phyloP scores from a whole-genome alignment of 2,329 filamentous ascomycete genomes.

The Aspergillus chevalieri region DNA sequence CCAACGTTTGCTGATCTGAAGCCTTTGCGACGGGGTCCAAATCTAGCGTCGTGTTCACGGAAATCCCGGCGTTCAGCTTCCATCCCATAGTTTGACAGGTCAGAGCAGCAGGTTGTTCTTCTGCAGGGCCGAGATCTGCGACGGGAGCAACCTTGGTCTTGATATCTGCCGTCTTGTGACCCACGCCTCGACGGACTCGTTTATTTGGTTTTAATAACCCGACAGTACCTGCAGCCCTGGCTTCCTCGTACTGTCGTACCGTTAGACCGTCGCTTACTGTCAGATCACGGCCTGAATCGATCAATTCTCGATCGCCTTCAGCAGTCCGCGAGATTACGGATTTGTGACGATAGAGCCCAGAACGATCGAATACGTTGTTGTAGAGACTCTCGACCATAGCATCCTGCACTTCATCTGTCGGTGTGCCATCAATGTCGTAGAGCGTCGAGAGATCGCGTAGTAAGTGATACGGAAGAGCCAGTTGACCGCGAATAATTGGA shows the following conservation, averaged over 20 bases:
- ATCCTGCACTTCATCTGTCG: constrained; percentile 74
- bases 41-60: constrained; percentile 62
- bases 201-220: constrained; percentile 38
- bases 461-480: constrained; percentile 78
- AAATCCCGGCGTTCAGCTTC: constrained; percentile 60
- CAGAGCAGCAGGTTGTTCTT: constrained; percentile 65
- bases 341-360: constrained; percentile 84
- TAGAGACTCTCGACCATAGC: constrained; percentile 83
- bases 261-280: constrained; percentile 63
- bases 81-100: constrained; percentile 80
- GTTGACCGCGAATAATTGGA: constrained; percentile 80
- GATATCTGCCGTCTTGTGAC: constrained; percentile 47
- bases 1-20: constrained; percentile 65
- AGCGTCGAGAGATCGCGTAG: constrained; percentile 76
- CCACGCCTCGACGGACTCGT: constrained; percentile 39
- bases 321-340: constrained; percentile 62
- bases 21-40: constrained; percentile 60
- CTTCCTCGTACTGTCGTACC: constrained; percentile 67
- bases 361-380: constrained; percentile 88
- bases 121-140: constrained; percentile 59
- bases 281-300: constrained; percentile 77
- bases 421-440: constrained; percentile 61
- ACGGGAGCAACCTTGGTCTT: constrained; percentile 40
- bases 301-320: constrained; percentile 73
- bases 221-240: constrained; percentile 53